A percentile compares a stretch with the other conserved stretches of the same genome.
These are phyloP conservation scores for Thielaviopsis musarum DNA, from an alignment of 2,329 filamentous ascomycete species.

Conservation along the genomic window DNA sequence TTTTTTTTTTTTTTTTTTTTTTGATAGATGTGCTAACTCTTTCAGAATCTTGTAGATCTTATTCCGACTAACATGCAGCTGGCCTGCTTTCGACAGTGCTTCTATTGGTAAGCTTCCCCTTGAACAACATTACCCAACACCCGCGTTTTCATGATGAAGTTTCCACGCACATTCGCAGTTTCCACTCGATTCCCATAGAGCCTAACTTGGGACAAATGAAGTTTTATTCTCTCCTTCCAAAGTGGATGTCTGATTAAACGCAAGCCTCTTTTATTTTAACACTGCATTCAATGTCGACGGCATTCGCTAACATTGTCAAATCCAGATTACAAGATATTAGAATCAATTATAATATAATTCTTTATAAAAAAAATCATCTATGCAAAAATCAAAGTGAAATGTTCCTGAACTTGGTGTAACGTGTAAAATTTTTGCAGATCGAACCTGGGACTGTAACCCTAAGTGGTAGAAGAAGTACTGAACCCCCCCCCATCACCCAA, in stretches of 20 bases:
- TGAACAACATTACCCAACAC: neutral
- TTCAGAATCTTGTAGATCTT: neutral
- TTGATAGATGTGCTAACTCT: constrained; percentile 7
- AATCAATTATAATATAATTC: neutral
- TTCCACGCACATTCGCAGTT: constrained; percentile 71
- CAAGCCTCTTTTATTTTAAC: neutral
- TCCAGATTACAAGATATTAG: too few species aligned
- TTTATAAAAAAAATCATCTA: too few species aligned
- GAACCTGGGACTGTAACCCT: too few species aligned
- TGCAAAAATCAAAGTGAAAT: too few species aligned
- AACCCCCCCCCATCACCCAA: too few species aligned
- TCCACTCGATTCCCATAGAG: constrained; percentile 63
- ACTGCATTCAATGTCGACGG: neutral
- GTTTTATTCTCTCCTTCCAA: constrained; percentile 46
- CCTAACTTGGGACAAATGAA: constrained; percentile 54
- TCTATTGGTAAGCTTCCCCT: neutral
- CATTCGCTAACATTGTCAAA: constrained; percentile 3
- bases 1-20: too few species aligned
- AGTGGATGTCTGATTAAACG: constrained; percentile 47
- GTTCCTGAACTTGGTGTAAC: too few species aligned
- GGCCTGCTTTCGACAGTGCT: neutral
- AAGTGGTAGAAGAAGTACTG: too few species aligned
- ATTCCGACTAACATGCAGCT: neutral
- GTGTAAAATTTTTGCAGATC: too few species aligned
- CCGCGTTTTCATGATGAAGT: constrained; percentile 46